phyloP scores from a whole-genome alignment of 169 alveolate genomes.

The Haemoproteus tartakovskyi region DNA sequence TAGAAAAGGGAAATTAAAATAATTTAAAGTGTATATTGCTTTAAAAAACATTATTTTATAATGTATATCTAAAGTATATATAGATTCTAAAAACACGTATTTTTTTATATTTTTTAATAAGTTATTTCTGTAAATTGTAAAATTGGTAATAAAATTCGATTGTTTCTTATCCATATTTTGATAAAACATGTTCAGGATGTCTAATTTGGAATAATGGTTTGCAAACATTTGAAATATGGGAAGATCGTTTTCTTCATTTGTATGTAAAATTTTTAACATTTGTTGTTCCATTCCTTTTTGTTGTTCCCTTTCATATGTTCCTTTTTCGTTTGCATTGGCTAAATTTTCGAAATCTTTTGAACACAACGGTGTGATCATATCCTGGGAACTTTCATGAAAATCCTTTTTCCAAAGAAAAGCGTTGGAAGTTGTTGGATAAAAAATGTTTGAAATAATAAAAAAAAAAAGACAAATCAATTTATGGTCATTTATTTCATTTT shows the following conservation, averaged over 20 bases:
- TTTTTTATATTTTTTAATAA: slow-evolving; percentile 32
- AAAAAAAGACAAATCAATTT: slow-evolving; percentile 53
- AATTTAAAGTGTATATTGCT: slow-evolving; percentile 42
- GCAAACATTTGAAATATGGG: slow-evolving; percentile 24
- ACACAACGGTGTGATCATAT: no score
- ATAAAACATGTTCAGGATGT: slow-evolving; percentile 21
- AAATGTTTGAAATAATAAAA: slow-evolving; percentile 27
- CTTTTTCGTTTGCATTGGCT: no score
- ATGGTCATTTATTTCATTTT: slow-evolving; percentile 29
- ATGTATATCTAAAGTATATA: slow-evolving; percentile 26
- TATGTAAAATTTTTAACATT: background rate
- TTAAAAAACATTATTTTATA: slow-evolving; percentile 43
- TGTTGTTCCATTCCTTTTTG: background rate
- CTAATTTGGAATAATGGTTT: slow-evolving; percentile 24
- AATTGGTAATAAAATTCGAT: slow-evolving; percentile 11
- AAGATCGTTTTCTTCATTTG: slow-evolving; percentile 1
- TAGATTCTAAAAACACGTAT: slow-evolving; percentile 32
- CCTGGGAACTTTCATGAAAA: no score
- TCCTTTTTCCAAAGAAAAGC: background rate
- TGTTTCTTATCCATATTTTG: slow-evolving; percentile 6
- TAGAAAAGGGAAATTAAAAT: slow-evolving; percentile 35
- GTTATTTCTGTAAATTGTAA: slow-evolving; percentile 22
- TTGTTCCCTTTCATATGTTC: no score
- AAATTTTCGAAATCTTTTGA: no score
- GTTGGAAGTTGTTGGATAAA: slow-evolving; percentile 21